Percentiles rank a stretch among this genome's conserved stretches.
phyloP scores from a whole-genome alignment of 1,139 yeast genomes.

The Geotrichum carabidarum region DNA sequence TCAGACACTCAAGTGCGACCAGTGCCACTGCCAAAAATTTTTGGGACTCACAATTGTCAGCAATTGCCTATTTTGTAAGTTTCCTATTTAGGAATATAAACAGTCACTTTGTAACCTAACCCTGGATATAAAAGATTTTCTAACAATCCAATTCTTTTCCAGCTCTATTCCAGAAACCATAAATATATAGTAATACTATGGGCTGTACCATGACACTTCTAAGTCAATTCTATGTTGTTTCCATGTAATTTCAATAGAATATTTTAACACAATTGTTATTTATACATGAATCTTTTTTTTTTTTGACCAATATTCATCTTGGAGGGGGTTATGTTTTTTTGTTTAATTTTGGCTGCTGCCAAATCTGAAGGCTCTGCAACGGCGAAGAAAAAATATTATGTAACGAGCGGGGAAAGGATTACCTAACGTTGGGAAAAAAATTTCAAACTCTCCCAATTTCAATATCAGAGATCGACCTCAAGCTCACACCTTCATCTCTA shows the following conservation, averaged over 20 bases:
- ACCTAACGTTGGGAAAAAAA: conserved; percentile 2
- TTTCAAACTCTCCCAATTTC: not conserved
- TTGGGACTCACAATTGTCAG: not conserved
- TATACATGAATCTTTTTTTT: too few relatives aligned
- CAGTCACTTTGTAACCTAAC: conserved; percentile 9
- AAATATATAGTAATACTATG: too few relatives aligned
- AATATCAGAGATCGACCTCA: too few relatives aligned
- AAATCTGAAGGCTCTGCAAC: not conserved
- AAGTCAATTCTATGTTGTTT: too few relatives aligned
- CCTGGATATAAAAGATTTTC: not conserved
- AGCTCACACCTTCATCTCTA: not conserved
- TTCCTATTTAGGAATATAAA: conserved; percentile 7
- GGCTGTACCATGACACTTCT: too few relatives aligned
- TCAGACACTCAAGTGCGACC: not conserved
- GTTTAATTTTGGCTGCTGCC: too few relatives aligned
- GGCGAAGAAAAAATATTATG: not conserved
- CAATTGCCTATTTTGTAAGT: not conserved
- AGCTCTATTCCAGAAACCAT: too few relatives aligned
- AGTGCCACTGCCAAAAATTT: conserved; percentile 7
- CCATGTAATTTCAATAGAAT: too few relatives aligned
- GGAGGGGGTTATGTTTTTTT: too few relatives aligned
- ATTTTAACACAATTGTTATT: too few relatives aligned
- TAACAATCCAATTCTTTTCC: not conserved
- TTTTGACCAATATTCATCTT: too few relatives aligned
- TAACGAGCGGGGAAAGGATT: not conserved